Evolutionary conservation across 495 filamentous ascomycete species (phyloP), one percentile per base, ranked within the genome.

Genomic region (Lophium mytilinum): DNA sequence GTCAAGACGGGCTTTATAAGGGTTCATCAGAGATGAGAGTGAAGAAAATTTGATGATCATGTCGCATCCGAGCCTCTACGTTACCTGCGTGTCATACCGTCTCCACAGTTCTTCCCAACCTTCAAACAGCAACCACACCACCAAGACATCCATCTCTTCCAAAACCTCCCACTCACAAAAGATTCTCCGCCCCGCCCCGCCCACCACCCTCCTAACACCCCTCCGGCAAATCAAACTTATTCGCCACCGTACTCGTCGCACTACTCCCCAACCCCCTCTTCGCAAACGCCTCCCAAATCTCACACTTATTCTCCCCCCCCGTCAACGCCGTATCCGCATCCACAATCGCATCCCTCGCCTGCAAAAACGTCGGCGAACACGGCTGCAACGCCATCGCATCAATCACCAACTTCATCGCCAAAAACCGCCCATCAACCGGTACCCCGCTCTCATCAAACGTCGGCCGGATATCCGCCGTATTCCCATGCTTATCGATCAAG

Each of bases 311-410:
- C 49, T 67, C 69, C 8, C 78, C 78, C 6, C 71, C 73, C 15
- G 77, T 80, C n/a, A 80, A 58, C 5, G 69, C 70, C 24, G 58
- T 51, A 59, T 81, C 78, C 0, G 77, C 78, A 58, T 81, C 77
- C 5, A 81, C 47, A 63, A 81, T 79, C 36, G 77, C 77, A 50
- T 80, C 72, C 34, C 78, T 70, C 10, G 73, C 77, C 21, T 71
- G 67, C 34, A 78, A 48, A 66, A 80, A 79, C 56, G 71, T 77
- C 19, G 78, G 78, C 56, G 67, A 73, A 63, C 77, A 80, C 18
- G 78, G 78, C 67, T 81, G 78, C 66, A 81, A 53, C 24, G 76
- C 76, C 76, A 81, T 74, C 14, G 65, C 78, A 57, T 81, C 77
- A 19, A 77, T 37, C 0, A 80, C 75, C 11, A 81, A 59, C 69